phyloP scores from a whole-genome alignment of 1,139 yeast species.

The Yamadazyma diospyri region DNA sequence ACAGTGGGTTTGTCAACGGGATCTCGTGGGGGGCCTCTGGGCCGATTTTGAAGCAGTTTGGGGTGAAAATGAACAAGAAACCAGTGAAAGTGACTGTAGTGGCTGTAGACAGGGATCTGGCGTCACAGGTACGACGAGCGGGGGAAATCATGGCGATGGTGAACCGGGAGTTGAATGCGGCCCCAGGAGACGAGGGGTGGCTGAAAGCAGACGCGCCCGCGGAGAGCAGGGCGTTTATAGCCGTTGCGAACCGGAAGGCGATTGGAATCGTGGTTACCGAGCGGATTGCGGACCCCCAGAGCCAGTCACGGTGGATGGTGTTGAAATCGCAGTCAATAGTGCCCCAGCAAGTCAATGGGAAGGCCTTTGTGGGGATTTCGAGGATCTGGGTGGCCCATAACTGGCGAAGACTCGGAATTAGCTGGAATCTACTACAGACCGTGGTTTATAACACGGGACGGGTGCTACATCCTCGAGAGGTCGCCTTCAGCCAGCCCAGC shows the following conservation, averaged over 20 bases:
- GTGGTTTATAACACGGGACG: constrained; percentile 47
- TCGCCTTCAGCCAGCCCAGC: constrained; percentile 76
- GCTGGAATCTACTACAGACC: constrained; percentile 36
- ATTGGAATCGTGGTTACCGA: constrained; percentile 54
- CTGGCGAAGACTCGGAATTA: constrained; percentile 53
- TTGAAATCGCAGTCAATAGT: constrained; percentile 31
- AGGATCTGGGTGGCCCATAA: constrained; percentile 60
- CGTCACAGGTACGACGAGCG: constrained; percentile 21
- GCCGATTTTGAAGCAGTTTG: background rate
- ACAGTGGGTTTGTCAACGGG: constrained; percentile 45
- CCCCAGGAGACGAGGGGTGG: constrained; percentile 52
- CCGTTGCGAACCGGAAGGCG: constrained; percentile 36
- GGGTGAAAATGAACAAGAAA: background rate
- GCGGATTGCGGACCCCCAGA: constrained; percentile 19
- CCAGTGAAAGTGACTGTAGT: constrained; percentile 13
- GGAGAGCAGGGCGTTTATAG: constrained; percentile 47
- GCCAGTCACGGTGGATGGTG: constrained; percentile 49
- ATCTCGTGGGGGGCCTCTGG: constrained; percentile 28
- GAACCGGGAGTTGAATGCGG: constrained; percentile 60
- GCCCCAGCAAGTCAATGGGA: constrained; percentile 27
- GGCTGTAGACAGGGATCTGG: constrained; percentile 16
- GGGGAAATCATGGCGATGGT: constrained; percentile 42
- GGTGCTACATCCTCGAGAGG: constrained; percentile 31
- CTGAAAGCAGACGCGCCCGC: constrained; percentile 14
- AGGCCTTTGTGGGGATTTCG: constrained; percentile 51